These are phyloP conservation scores for Lecanosticta acicola DNA, from an alignment of 2,329 filamentous ascomycete genomes.

Conservation along the genomic window DNA sequence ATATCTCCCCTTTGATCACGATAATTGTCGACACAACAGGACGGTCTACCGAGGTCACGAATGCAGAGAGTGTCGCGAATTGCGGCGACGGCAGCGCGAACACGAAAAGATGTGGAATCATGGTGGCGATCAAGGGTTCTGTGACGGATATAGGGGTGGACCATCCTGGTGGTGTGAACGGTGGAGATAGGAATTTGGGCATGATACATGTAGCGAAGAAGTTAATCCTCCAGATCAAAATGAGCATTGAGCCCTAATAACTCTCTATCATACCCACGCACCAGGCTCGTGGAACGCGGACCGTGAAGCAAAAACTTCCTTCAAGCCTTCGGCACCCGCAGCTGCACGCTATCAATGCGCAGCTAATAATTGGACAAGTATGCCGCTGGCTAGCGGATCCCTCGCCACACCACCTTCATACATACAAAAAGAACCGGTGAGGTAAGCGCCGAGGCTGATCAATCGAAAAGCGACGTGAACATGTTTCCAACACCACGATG, in stretches of 20 bases:
- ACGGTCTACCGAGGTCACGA: constrained; percentile 7
- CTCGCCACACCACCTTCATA: neutral
- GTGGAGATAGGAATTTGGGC: neutral
- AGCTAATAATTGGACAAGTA: too few species aligned
- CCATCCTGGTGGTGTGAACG: neutral
- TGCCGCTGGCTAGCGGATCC: neutral
- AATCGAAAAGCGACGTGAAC: too few species aligned
- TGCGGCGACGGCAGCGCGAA: neutral
- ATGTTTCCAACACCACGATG: too few species aligned
- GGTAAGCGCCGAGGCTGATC: neutral
- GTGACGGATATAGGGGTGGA: neutral
- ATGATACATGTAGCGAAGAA: too few species aligned
- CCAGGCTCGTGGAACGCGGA: neutral
- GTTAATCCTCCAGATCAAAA: too few species aligned
- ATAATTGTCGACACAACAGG: constrained; percentile 14
- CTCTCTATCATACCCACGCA: neutral
- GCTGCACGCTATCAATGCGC: too few species aligned
- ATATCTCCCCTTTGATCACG: constrained; percentile 18
- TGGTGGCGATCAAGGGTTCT: neutral
- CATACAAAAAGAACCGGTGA: neutral
- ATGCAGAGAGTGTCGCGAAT: constrained; percentile 10
- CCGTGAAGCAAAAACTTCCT: neutral
- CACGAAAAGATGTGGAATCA: neutral
- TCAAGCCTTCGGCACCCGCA: neutral
- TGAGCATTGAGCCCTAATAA: neutral